Base-by-base conservation (phyloP, 768 basidiomycete species). In the Russula abietina region DNA sequence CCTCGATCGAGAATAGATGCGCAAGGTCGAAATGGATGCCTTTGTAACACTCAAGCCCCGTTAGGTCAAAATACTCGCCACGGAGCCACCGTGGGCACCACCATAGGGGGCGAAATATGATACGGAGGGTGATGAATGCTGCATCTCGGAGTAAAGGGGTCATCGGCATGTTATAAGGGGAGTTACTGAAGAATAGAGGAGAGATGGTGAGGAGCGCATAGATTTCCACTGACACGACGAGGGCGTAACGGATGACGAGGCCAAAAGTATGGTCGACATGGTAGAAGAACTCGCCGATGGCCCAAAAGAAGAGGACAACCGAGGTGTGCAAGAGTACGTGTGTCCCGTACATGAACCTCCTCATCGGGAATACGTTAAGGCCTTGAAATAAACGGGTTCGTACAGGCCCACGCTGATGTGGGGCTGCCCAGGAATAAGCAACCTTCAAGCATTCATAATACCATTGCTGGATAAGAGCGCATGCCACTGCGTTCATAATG, bases 271-370 rank as follows among this genome's bases (percentile, higher is more conserved):
- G 12, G 58, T 65, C 1, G 36, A 57, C 24, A 1, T 26, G 45
- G 30, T 53, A 52, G 12, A 62, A 49, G 56, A 62, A 62, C 30
- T 62, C 55, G 50, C 61, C 52, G 56, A 62, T 6, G 12, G 61
- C 55, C 61, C 61, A 62, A 38, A 65, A 62, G 24, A 65, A 65
- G 1, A 65, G 46, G 26, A 65, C 58, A 5, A 62, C 43, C 0
- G 64, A 56, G 28, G 58, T 9, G 48, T 65, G 64, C 17, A 65
- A 32, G 28, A 62, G 41, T 1, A 48, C 60, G 26, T 56, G 60
- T 19, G 62, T 33, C n/a, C 55, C 55, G 22, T 62, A 62, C 54
- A 62, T 46, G 30, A 61, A 56, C 28, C 52, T 52, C 24, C 45
- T 57, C 57, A 65, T 54, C 38, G 43, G 61, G 30, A 57, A 65